These are phyloP conservation scores for Trametes meyenii DNA, from an alignment of 768 basidiomycete species.

Conservation along the genomic window DNA sequence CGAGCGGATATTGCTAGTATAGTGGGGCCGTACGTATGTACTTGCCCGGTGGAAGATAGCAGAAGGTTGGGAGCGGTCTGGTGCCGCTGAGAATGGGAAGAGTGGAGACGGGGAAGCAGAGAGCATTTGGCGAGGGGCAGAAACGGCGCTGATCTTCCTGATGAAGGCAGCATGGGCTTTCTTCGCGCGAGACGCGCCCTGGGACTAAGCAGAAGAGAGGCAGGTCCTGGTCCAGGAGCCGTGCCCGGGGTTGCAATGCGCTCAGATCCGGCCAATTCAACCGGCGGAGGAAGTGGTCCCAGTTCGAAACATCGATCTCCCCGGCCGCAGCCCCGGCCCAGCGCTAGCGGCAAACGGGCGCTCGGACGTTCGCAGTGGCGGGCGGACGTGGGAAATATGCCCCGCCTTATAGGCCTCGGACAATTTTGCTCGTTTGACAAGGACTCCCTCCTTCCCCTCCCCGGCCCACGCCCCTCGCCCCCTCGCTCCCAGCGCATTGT, in stretches of 20 bases:
- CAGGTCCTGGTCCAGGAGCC: no score
- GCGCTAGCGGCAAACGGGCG: no score
- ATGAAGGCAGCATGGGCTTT: background rate
- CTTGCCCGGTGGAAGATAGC: background rate
- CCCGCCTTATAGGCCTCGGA: conserved; percentile 10
- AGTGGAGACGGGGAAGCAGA: background rate
- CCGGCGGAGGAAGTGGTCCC: conserved; percentile 66
- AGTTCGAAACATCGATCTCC: no score
- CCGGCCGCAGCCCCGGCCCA: no score
- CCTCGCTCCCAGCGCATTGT: conserved; percentile 15
- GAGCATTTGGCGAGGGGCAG: background rate
- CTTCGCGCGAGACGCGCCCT: no score
- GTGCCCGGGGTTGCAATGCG: conserved; percentile 30
- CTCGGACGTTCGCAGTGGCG: no score
- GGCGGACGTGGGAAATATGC: conserved; percentile 14
- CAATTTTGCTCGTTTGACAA: conserved; percentile 18
- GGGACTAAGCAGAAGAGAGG: background rate
- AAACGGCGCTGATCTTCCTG: conserved; percentile 1
- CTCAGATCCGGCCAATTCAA: conserved; percentile 58
- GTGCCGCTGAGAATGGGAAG: background rate
- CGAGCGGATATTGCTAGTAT: conserved; percentile 4
- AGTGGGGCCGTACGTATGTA: background rate
- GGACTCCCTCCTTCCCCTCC: conserved; percentile 18
- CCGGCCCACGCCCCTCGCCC: conserved; percentile 1
- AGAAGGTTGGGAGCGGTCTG: background rate